Base-by-base conservation (phyloP, 306 rosid genomes). In the Acacia acuminata region DNA sequence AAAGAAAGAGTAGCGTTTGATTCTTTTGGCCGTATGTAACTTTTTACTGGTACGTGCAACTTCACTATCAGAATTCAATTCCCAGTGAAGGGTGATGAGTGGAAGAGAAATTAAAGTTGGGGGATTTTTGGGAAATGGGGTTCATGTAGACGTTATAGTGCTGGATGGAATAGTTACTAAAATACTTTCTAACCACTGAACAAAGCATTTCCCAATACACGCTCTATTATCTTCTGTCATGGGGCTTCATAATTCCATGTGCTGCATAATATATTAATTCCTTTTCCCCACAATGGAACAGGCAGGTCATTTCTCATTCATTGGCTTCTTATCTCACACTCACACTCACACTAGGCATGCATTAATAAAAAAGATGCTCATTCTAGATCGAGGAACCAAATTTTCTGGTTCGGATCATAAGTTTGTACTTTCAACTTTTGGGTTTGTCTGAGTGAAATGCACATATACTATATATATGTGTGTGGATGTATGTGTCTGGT, bases 41-140 rank as follows among this genome's bases (percentile, higher is more conserved):
- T 60, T 69, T 43, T 71, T 47, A 44, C 55, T 6, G 40, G 25
- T 71, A 0, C 76, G 3, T 43, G 90, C 45, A 65, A 85, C 50
- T 85, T 88, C 88, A 74, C 85, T 53, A 70, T 88, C 86, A 85
- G 85, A 85, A 78, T 85, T 86, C 80, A 88, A 85, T 88, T 85
- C 87, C 89, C 84, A 24, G 74, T 82, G 86, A 79, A 77, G 60
- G 78, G 68, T 80, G 85, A 80, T 84, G 80, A 82, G 84, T 75
- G 86, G 82, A 77, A 71, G 82, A 43, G 76, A 81, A 77, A 30
- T 30, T 30, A 30, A 30, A 84, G 84, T 84, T 84, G 80, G 71
- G 72, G 82, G 84, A 78, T 81, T 65, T 87, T 87, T 78, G 84
- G 88, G 83, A 84, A 82, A 71, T 71, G 73, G 68, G 16, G 53